Percentiles rank a stretch among this genome's conserved stretches.
These are phyloP conservation scores for Aspergillus caelatus DNA, from an alignment of 2,329 filamentous ascomycete genomes.

Conservation along the genomic window DNA sequence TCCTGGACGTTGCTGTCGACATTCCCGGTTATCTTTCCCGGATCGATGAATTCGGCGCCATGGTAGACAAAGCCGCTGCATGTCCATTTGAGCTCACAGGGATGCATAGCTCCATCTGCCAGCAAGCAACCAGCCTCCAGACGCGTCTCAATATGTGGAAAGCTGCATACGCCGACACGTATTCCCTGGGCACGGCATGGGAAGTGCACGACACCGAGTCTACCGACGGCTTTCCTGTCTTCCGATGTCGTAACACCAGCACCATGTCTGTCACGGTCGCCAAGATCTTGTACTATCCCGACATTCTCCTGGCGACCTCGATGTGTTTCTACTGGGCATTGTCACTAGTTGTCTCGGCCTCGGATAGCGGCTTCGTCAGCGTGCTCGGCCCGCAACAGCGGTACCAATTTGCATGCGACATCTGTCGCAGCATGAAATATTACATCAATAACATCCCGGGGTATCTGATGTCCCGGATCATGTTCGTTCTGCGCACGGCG, in stretches of 20 bases:
- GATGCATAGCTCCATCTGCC: slow-evolving; percentile 22
- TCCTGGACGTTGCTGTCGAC: slow-evolving; percentile 29
- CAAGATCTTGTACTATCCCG: slow-evolving; percentile 25
- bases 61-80: slow-evolving; percentile 5
- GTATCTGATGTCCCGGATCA: slow-evolving; percentile 30
- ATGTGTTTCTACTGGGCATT: slow-evolving; percentile 31
- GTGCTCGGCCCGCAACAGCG: slow-evolving; percentile 27
- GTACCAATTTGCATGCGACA: slow-evolving; percentile 32
- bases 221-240: slow-evolving; percentile 21
- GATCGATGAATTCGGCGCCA: slow-evolving; percentile 23
- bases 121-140: slow-evolving; percentile 23
- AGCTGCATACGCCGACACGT: slow-evolving; percentile 18
- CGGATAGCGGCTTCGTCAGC: slow-evolving; percentile 24
- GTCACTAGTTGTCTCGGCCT: slow-evolving; percentile 26
- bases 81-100: slow-evolving; percentile 17
- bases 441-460: slow-evolving; percentile 30
- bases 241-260: slow-evolving; percentile 24
- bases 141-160: slow-evolving; percentile 26
- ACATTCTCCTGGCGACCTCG: slow-evolving; percentile 26
- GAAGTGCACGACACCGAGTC: slow-evolving; percentile 18
- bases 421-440: slow-evolving; percentile 35
- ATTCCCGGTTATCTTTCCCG: slow-evolving; percentile 27
- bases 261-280: slow-evolving; percentile 22
- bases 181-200: slow-evolving; percentile 16
- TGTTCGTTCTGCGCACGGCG: slow-evolving; percentile 31